Conservation (phyloP, 495 filamentous ascomycete genomes). For the Aspergillus affinis region DNA sequence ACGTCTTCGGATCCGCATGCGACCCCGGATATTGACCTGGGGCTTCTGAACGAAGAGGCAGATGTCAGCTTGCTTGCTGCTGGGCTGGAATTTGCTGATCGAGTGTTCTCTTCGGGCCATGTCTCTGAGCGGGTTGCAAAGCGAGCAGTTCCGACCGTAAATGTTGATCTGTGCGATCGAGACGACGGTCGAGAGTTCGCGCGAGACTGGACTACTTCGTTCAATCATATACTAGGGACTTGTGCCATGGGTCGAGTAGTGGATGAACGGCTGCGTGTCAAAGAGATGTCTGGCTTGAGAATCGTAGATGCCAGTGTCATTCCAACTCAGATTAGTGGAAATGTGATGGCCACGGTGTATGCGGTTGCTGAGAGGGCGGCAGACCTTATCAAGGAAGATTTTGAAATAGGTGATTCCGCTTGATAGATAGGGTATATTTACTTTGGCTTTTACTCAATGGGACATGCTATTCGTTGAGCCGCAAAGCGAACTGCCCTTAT, state of each 20-base stretch:
- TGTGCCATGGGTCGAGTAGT: conserved; percentile 55
- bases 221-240: conserved; percentile 24
- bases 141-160: conserved; percentile 10
- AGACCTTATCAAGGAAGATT: conserved; percentile 36
- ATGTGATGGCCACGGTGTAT: conserved; percentile 55
- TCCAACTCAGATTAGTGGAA: conserved; percentile 48
- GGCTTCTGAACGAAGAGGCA: neutral
- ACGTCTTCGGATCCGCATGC: conserved; percentile 27
- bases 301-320: conserved; percentile 56
- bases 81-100: conserved; percentile 18
- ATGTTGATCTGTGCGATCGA: conserved; percentile 13
- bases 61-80: conserved; percentile 35
- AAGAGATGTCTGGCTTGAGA: conserved; percentile 47
- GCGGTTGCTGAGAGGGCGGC: conserved; percentile 53
- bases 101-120: conserved; percentile 10
- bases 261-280: conserved; percentile 43
- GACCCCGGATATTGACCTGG: conserved; percentile 28
- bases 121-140: conserved; percentile 12
- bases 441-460: neutral
- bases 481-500: no score
- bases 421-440: neutral
- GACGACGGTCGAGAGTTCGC: conserved; percentile 11
- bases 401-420: neutral
- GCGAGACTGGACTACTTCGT: conserved; percentile 12
- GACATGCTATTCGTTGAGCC: no score